A percentile compares a stretch with the other conserved stretches of the same genome.
phyloP scores from a whole-genome alignment of 2,329 filamentous ascomycete genomes.

The Diaporthe velutina region DNA sequence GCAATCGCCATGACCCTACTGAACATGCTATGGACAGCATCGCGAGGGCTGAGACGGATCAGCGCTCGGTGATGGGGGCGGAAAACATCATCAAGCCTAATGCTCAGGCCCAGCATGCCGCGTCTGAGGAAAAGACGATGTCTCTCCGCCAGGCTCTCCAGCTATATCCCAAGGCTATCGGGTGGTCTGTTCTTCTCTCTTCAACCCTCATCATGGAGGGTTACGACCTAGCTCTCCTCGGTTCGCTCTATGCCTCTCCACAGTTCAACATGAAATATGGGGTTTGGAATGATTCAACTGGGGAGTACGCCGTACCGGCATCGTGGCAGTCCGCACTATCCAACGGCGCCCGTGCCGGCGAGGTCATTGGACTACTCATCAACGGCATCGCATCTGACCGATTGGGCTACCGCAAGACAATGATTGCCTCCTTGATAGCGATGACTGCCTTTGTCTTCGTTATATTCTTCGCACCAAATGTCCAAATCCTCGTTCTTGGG shows the following conservation, averaged over 20 bases:
- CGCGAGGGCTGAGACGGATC: neutral
- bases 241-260: slow-evolving; percentile 73
- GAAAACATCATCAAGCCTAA: slow-evolving; percentile 14
- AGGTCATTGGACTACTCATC: slow-evolving; percentile 75
- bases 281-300: slow-evolving; percentile 40
- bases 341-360: slow-evolving; percentile 68
- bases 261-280: slow-evolving; percentile 47
- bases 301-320: slow-evolving; percentile 48
- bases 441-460: slow-evolving; percentile 71
- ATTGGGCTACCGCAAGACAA: slow-evolving; percentile 77
- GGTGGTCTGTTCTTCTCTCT: slow-evolving; percentile 88
- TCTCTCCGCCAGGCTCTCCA: slow-evolving; percentile 80
- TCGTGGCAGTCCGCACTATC: slow-evolving; percentile 53
- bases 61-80: neutral
- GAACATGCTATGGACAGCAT: slow-evolving; percentile 3
- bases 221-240: slow-evolving; percentile 85
- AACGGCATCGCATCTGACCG: slow-evolving; percentile 76
- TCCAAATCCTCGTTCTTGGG: slow-evolving; percentile 69
- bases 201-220: slow-evolving; percentile 94
- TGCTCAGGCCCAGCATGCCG: neutral
- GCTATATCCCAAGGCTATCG: slow-evolving; percentile 90
- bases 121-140: slow-evolving; percentile 73
- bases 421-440: slow-evolving; percentile 68
- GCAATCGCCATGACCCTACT: neutral
- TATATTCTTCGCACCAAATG: slow-evolving; percentile 74